Evolutionary conservation across 2,329 filamentous ascomycete species (phyloP).

Genomic region (Colletotrichum incanum): DNA sequence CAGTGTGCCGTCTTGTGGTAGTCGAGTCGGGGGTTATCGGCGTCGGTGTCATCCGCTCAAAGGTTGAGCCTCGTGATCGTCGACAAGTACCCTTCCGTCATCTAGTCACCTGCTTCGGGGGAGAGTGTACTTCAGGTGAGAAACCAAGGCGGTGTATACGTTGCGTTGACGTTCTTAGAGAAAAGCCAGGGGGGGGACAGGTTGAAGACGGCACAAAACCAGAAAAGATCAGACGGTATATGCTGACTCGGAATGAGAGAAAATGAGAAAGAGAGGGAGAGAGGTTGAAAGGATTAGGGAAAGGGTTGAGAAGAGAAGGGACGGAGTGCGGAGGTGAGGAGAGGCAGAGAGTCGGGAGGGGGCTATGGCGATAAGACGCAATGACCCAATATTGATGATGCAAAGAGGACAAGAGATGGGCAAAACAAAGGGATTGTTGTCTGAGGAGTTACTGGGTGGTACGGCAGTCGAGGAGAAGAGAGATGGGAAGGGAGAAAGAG

Average conservation of each 20-base stretch:
- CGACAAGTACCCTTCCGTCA: constrained; percentile 40
- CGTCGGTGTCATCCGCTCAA: constrained; percentile 40
- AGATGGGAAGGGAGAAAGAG: constrained; percentile 9
- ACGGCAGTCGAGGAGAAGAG: background rate
- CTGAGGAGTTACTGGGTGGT: constrained; percentile 2
- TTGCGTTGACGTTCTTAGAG: constrained; percentile 16
- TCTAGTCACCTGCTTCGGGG: constrained; percentile 37
- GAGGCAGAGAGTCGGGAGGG: background rate
- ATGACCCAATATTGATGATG: constrained; percentile 34
- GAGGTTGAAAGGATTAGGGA: background rate
- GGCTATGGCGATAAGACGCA: constrained; percentile 27
- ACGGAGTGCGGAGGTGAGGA: constrained; percentile 4
- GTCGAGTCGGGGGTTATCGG: constrained; percentile 29
- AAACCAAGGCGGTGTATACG: constrained; percentile 4
- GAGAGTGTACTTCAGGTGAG: background rate
- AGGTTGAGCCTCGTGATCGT: constrained; percentile 40
- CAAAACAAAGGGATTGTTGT: constrained; percentile 35
- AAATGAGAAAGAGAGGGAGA: constrained; percentile 7
- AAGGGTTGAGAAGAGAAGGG: background rate
- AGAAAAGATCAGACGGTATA: constrained; percentile 41
- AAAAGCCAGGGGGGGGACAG: constrained; percentile 15
- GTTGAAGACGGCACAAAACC: constrained; percentile 9
- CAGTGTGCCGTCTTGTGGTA: constrained; percentile 10
- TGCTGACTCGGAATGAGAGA: constrained; percentile 16
- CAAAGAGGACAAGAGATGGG: constrained; percentile 25